Evolutionary conservation across 345 rosid genomes (phyloP).

Genomic region (Lepidium sativum): DNA sequence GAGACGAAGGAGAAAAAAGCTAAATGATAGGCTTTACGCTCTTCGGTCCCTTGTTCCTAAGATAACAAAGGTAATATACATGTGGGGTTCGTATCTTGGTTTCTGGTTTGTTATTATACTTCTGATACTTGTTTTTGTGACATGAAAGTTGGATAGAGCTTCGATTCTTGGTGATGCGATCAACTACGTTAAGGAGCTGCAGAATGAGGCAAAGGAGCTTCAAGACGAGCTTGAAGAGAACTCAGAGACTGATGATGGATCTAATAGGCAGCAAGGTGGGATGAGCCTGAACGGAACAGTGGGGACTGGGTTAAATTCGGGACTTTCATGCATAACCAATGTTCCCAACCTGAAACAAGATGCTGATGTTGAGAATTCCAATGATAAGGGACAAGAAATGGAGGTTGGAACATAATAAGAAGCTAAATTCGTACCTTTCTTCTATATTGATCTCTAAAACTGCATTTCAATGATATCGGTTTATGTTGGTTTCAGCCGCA

Average conservation of each 20-base stretch:
- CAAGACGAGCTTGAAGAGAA: constrained; percentile 81
- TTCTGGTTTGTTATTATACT: too few species aligned
- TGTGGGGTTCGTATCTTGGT: background rate
- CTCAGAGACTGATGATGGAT: constrained; percentile 55
- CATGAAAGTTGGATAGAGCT: constrained; percentile 72
- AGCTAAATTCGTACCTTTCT: background rate
- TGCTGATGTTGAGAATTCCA: constrained; percentile 36
- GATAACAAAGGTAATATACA: constrained; percentile 51
- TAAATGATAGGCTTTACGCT: constrained; percentile 76
- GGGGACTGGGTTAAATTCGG: constrained; percentile 32
- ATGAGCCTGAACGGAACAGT: constrained; percentile 33
- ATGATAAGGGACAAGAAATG: constrained; percentile 82
- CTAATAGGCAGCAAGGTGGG: constrained; percentile 30
- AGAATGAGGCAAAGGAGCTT: constrained; percentile 65
- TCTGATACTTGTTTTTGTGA: constrained; percentile 8
- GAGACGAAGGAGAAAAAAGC: constrained; percentile 84
- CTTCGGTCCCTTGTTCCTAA: constrained; percentile 80
- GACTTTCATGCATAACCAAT: constrained; percentile 29
- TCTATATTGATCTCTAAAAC: background rate
- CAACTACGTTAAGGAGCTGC: constrained; percentile 73
- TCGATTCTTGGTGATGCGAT: constrained; percentile 89
- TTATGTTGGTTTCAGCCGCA: constrained; percentile 48
- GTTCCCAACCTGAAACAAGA: constrained; percentile 32
- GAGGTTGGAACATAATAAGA: constrained; percentile 44
- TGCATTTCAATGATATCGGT: background rate